These are phyloP conservation scores for Tetragonia tetragonoides DNA, from an alignment of 148 eudicot species.

Conservation along the genomic window DNA sequence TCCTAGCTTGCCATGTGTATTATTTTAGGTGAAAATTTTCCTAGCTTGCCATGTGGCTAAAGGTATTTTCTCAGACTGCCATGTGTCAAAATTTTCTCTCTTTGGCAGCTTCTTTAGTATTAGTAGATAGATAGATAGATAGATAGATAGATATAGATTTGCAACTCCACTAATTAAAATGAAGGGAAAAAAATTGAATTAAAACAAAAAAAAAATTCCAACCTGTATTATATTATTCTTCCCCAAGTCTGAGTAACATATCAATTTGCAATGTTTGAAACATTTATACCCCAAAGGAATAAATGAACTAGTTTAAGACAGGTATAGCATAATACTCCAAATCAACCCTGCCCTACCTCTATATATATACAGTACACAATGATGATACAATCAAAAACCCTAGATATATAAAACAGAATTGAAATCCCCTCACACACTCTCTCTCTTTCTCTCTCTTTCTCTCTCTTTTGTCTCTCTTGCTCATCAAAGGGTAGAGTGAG, in stretches of 20 bases:
- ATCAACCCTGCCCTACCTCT: background rate
- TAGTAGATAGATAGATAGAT: no score
- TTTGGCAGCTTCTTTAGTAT: no score
- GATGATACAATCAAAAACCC: constrained; percentile 13
- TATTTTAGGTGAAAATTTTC: no score
- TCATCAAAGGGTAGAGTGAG: background rate
- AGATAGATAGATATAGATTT: no score
- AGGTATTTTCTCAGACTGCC: no score
- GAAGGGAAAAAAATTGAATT: no score
- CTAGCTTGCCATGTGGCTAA: no score
- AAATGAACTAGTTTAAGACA: constrained; percentile 12
- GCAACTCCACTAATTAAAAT: no score
- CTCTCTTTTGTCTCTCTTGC: background rate
- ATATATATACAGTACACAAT: constrained; percentile 13
- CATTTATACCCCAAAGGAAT: constrained; percentile 17
- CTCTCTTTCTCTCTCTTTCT: background rate
- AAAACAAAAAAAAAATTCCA: no score
- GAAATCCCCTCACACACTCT: background rate
- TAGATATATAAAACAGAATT: background rate
- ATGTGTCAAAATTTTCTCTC: no score
- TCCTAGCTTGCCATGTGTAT: no score
- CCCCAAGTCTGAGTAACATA: background rate
- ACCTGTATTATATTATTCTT: no score
- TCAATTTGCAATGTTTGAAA: constrained; percentile 10
- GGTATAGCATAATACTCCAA: constrained; percentile 5